Evolutionary conservation across 306 rosid species (phyloP).

Genomic region (Herpetospermum pedunculosum): DNA sequence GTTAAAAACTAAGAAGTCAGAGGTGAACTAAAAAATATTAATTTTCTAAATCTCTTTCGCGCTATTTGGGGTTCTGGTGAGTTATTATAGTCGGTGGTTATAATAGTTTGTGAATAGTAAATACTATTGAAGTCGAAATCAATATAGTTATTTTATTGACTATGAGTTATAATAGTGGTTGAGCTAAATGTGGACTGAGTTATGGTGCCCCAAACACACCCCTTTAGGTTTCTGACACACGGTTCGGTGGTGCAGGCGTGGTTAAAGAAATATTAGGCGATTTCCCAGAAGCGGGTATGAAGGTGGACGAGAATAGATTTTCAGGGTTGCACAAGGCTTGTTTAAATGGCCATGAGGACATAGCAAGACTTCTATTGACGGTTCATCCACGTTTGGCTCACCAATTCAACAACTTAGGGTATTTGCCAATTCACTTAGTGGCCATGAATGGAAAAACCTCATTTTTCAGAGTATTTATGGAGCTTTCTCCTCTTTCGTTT

Average conservation of each 20-base stretch:
- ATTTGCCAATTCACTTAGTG: slow-evolving; percentile 45
- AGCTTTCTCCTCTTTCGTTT: slow-evolving; percentile 28
- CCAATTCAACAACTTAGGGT: slow-evolving; percentile 42
- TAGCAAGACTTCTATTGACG: slow-evolving; percentile 34
- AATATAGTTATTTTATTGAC: too few species aligned
- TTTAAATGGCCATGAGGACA: slow-evolving; percentile 32
- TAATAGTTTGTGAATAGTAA: too few species aligned
- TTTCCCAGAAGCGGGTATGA: slow-evolving; percentile 23
- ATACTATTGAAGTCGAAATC: too few species aligned
- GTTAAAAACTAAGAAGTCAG: too few species aligned
- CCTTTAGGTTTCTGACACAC: too few species aligned
- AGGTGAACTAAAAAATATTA: too few species aligned
- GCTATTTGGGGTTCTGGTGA: too few species aligned
- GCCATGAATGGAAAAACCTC: slow-evolving; percentile 35
- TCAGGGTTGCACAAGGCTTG: slow-evolving; percentile 46
- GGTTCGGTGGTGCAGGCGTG: slow-evolving; percentile 35
- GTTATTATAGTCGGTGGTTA: too few species aligned
- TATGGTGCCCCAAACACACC: too few species aligned
- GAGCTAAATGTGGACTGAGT: too few species aligned
- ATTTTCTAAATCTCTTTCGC: too few species aligned
- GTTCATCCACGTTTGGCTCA: slow-evolving; percentile 27
- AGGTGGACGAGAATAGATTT: slow-evolving; percentile 33
- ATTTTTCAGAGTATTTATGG: slow-evolving; percentile 36
- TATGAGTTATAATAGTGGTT: too few species aligned
- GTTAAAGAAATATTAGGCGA: slow-evolving; percentile 37